These are phyloP conservation scores for Candida dendrica DNA, from an alignment of 805 yeast species.

Conservation along the genomic window DNA sequence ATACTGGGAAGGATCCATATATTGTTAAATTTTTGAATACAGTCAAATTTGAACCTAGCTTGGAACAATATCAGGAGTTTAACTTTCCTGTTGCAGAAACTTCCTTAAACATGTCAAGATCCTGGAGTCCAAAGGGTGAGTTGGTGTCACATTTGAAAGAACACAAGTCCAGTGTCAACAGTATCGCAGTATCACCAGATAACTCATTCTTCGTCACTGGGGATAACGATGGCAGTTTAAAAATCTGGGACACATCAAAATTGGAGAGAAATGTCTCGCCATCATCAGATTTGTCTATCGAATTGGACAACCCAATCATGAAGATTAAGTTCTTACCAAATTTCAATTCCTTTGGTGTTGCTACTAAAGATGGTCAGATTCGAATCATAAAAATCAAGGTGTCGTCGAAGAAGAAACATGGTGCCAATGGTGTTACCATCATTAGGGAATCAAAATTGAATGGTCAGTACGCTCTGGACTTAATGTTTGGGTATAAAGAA, in stretches of 20 bases:
- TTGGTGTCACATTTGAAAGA: conserved; percentile 61
- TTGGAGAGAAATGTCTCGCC: conserved; percentile 56
- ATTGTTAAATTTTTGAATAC: conserved; percentile 49
- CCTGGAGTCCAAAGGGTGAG: conserved; percentile 38
- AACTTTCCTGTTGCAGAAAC: conserved; percentile 31
- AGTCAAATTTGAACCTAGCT: conserved; percentile 47
- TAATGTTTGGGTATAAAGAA: conserved; percentile 34
- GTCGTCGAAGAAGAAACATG: conserved; percentile 12
- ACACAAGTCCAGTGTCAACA: conserved; percentile 50
- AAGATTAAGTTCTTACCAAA: conserved; percentile 43
- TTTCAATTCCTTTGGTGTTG: conserved; percentile 52
- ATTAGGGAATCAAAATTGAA: conserved; percentile 36
- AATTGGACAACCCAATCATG: conserved; percentile 43
- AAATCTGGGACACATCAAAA: conserved; percentile 69
- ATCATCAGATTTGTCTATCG: conserved; percentile 38
- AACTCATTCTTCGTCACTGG: conserved; percentile 68
- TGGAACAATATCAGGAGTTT: conserved; percentile 62
- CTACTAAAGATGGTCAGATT: conserved; percentile 30
- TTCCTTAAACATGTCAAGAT: conserved; percentile 4
- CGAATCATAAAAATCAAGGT: conserved; percentile 30
- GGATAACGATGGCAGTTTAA: conserved; percentile 64
- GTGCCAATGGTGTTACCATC: conserved; percentile 15
- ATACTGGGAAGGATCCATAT: conserved; percentile 60
- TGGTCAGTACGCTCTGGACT: conserved; percentile 35
- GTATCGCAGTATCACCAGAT: conserved; percentile 53